phyloP scores from a whole-genome alignment of 1,284 basidiomycete genomes.

The Schizopora paradoxa region DNA sequence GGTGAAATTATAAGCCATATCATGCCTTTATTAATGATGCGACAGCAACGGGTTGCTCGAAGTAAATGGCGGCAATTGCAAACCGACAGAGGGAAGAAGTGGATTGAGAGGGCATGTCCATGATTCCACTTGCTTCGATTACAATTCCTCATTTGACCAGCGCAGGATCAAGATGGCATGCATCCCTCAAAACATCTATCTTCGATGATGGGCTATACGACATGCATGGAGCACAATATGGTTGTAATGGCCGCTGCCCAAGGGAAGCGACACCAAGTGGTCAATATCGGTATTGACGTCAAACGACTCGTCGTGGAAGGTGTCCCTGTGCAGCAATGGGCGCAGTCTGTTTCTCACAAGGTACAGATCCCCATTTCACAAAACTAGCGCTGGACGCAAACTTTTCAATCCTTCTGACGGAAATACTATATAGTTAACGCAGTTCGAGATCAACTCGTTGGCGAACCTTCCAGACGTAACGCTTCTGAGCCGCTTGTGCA shows the following conservation, averaged over 20 bases:
- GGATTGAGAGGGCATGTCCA: constrained; percentile 71
- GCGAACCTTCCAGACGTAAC: constrained; percentile 52
- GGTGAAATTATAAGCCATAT: constrained; percentile 65
- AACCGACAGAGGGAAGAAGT: constrained; percentile 63
- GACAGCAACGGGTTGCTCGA: constrained; percentile 70
- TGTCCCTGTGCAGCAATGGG: constrained; percentile 51
- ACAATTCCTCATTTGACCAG: constrained; percentile 8
- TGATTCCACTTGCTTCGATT: constrained; percentile 1
- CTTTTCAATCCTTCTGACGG: neutral
- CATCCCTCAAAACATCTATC: constrained; percentile 56
- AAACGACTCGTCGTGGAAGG: constrained; percentile 56
- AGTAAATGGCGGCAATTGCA: constrained; percentile 63
- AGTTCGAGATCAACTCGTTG: constrained; percentile 50
- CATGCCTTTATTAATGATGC: constrained; percentile 79
- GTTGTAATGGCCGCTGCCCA: constrained; percentile 81
- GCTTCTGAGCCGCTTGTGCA: constrained; percentile 64
- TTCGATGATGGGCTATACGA: constrained; percentile 75
- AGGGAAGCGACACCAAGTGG: constrained; percentile 62
- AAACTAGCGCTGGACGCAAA: constrained; percentile 3
- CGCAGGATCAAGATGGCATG: constrained; percentile 31
- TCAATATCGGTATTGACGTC: constrained; percentile 72
- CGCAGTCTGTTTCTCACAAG: constrained; percentile 70
- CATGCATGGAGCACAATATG: constrained; percentile 59
- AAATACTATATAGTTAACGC: constrained; percentile 62
- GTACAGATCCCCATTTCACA: constrained; percentile 29